These are phyloP conservation scores for Hyphodiscus sp. DNA, from an alignment of 2,329 filamentous ascomycete species.

Conservation along the genomic window DNA sequence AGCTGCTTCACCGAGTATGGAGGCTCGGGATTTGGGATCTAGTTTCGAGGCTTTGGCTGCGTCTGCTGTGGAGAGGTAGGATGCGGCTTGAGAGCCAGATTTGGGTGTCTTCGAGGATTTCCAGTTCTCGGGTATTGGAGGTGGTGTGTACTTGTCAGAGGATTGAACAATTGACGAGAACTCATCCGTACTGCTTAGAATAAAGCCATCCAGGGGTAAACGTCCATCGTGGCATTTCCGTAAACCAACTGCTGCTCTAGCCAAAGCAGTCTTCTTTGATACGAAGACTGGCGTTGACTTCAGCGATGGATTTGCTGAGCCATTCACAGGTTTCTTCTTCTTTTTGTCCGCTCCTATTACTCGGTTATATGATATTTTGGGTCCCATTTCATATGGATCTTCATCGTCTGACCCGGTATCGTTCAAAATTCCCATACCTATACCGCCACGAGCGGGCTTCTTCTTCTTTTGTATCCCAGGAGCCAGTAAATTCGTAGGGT, in stretches of 20 bases:
- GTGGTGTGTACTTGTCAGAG: conserved; percentile 51
- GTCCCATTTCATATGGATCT: conserved; percentile 87
- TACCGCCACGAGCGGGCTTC: conserved; percentile 52
- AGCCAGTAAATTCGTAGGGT: conserved; percentile 16
- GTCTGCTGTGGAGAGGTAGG: conserved; percentile 64
- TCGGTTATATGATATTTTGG: conserved; percentile 80
- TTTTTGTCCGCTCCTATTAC: conserved; percentile 76
- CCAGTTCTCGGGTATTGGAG: conserved; percentile 68
- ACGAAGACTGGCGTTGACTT: conserved; percentile 68
- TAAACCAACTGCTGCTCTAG: conserved; percentile 38
- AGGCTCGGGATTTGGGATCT: conserved; percentile 70
- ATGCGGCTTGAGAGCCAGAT: conserved; percentile 27
- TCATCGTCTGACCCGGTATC: conserved; percentile 94
- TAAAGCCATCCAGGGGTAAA: conserved; percentile 72
- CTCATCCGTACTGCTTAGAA: conserved; percentile 52
- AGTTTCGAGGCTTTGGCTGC: conserved; percentile 71
- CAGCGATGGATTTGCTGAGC: conserved; percentile 56
- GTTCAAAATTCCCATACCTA: conserved; percentile 85
- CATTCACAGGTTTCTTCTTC: conserved; percentile 58
- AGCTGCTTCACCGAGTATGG: conserved; percentile 70
- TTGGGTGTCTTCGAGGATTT: conserved; percentile 49
- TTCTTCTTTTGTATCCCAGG: conserved; percentile 40
- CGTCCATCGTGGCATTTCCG: conserved; percentile 79
- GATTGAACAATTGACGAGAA: conserved; percentile 39
- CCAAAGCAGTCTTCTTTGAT: conserved; percentile 53